Evolutionary conservation across 169 alveolate genomes (phyloP).

Genomic region (Plasmodium coatneyi): DNA sequence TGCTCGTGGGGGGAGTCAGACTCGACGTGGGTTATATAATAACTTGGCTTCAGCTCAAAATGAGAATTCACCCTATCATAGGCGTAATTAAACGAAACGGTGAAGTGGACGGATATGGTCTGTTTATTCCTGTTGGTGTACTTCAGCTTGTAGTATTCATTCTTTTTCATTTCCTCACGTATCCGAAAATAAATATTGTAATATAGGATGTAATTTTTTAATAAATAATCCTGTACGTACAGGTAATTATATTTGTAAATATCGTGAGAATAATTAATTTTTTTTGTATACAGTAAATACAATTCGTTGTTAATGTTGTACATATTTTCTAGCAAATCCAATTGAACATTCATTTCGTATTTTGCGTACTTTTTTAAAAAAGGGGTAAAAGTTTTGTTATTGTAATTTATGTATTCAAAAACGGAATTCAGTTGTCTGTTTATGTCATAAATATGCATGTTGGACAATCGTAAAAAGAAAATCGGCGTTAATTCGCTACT

Average conservation of each 20-base stretch:
- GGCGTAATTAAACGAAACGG: conserved; percentile 60
- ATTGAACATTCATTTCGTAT: conserved; percentile 56
- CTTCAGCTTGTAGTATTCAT: conserved; percentile 43
- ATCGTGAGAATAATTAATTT: conserved; percentile 67
- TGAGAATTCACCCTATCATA: conserved; percentile 13
- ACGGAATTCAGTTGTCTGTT: conserved; percentile 62
- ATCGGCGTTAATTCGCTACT: conserved; percentile 43
- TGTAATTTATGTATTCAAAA: conserved; percentile 67
- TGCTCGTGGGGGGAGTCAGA: background rate
- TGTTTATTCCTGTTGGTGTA: conserved; percentile 71
- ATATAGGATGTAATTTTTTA: conserved; percentile 73
- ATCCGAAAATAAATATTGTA: conserved; percentile 60
- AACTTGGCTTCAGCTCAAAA: conserved; percentile 17
- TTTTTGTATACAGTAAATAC: conserved; percentile 65
- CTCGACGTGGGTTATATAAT: conserved; percentile 67
- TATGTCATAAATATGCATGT: conserved; percentile 67
- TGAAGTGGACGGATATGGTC: conserved; percentile 56
- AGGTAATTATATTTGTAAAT: conserved; percentile 70
- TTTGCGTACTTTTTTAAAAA: conserved; percentile 35
- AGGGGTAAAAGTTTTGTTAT: conserved; percentile 72
- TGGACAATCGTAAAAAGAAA: conserved; percentile 58
- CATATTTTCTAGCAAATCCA: conserved; percentile 74
- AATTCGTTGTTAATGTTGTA: conserved; percentile 61
- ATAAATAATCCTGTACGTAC: conserved; percentile 53
- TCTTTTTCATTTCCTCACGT: conserved; percentile 63